These are phyloP conservation scores for Solanum megistacrolobum DNA, from an alignment of 257 asterid species.

Conservation along the genomic window DNA sequence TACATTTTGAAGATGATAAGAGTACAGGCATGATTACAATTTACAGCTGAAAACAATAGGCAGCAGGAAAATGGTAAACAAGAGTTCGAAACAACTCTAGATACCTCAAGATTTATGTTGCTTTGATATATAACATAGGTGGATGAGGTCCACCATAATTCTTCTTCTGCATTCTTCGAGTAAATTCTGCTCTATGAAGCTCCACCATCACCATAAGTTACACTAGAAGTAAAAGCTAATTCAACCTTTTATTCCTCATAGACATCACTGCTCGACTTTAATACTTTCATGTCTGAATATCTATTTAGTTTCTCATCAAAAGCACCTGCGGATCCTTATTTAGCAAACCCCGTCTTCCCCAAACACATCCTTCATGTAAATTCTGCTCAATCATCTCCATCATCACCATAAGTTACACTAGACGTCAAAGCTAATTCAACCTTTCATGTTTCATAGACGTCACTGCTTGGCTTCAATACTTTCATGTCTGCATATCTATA, in stretches of 20 bases:
- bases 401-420: not conserved
- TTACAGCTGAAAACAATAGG: not conserved
- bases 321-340: slow-evolving; percentile 66
- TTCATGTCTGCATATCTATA: slow-evolving; percentile 53
- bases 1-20: not conserved
- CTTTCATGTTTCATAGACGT: not conserved
- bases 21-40: not conserved
- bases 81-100: not conserved
- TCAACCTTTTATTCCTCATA: not conserved
- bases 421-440: not conserved
- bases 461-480: slow-evolving; percentile 20
- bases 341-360: slow-evolving; percentile 53
- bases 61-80: not conserved
- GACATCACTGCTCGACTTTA: slow-evolving; percentile 8
- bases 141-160: not conserved
- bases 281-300: slow-evolving; percentile 52
- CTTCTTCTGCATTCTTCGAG: not conserved
- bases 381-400: not conserved
- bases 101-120: not conserved
- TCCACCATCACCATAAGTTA: not conserved
- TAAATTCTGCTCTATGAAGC: not conserved
- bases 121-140: not conserved
- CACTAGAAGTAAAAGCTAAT: not conserved
- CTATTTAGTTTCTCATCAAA: slow-evolving; percentile 55
- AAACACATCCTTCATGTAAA: slow-evolving; percentile 41